phyloP scores from a whole-genome alignment of 345 rosid genomes.

The Populus tremula region DNA sequence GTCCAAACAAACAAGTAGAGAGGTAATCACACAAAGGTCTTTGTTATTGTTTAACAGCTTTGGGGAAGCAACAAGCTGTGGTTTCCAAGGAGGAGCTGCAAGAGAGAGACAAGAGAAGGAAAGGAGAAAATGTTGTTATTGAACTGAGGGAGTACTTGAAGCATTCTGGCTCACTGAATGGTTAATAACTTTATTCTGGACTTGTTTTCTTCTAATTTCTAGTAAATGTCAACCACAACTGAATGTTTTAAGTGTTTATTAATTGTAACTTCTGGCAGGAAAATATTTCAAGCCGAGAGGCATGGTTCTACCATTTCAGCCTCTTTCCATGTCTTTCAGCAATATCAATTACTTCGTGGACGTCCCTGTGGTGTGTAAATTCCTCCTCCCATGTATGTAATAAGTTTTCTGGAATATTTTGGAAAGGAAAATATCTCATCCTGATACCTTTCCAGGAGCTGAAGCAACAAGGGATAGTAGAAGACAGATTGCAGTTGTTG shows the following conservation, averaged over 20 bases:
- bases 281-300: constrained; percentile 86
- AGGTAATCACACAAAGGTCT: not conserved
- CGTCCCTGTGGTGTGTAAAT: constrained; percentile 66
- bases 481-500: constrained; percentile 80
- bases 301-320: constrained; percentile 99
- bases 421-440: constrained; percentile 17
- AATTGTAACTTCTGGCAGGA: constrained; percentile 42
- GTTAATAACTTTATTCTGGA: constrained; percentile 31
- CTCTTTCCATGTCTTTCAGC: constrained; percentile 85
- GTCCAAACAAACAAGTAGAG: not conserved
- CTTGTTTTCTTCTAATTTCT: constrained; percentile 10
- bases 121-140: constrained; percentile 62
- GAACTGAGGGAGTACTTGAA: constrained; percentile 82
- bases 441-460: constrained; percentile 52
- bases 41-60: constrained; percentile 45
- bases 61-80: constrained; percentile 78
- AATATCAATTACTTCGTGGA: constrained; percentile 86
- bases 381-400: not conserved
- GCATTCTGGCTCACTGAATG: constrained; percentile 70
- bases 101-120: constrained; percentile 79
- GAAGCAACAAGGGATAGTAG: constrained; percentile 82
- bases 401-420: constrained; percentile 15
- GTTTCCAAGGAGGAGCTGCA: constrained; percentile 86
- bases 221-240: not conserved
- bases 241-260: constrained; percentile 11